Evolutionary conservation across 2,329 filamentous ascomycete species (phyloP).

Genomic region (Fusarium sublunatum): DNA sequence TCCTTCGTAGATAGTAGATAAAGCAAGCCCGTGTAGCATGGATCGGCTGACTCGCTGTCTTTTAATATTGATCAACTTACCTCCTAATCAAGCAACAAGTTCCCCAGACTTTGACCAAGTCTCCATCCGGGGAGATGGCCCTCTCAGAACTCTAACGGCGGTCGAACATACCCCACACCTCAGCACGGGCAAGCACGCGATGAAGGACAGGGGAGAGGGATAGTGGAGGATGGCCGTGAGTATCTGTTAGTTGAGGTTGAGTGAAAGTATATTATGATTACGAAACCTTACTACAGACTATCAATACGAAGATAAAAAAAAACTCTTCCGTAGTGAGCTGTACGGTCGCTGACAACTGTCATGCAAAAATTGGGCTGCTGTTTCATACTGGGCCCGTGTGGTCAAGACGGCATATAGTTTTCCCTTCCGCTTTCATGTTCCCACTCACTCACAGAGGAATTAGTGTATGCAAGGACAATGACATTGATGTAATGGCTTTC

Average conservation of each 20-base stretch:
- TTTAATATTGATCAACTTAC: constrained; percentile 9
- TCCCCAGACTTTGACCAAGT: constrained; percentile 35
- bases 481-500: not conserved
- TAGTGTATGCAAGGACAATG: not conserved
- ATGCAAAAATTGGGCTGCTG: no score
- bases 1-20: no score
- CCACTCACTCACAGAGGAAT: not conserved
- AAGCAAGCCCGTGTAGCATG: constrained; percentile 5
- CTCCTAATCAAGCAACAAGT: constrained; percentile 12
- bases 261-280: not conserved
- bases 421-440: no score
- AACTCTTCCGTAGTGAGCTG: no score
- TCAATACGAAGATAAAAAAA: no score
- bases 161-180: constrained; percentile 36
- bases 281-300: no score
- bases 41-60: constrained; percentile 12
- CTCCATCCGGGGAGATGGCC: constrained; percentile 31
- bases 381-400: no score
- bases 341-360: no score
- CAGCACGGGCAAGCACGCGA: constrained; percentile 27
- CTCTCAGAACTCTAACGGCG: constrained; percentile 3
- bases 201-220: constrained; percentile 13
- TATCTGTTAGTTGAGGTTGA: not conserved
- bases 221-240: not conserved
- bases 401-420: no score